These are phyloP conservation scores for Hypseocharis bilobata DNA, from an alignment of 441 rosid species.

Conservation along the genomic window DNA sequence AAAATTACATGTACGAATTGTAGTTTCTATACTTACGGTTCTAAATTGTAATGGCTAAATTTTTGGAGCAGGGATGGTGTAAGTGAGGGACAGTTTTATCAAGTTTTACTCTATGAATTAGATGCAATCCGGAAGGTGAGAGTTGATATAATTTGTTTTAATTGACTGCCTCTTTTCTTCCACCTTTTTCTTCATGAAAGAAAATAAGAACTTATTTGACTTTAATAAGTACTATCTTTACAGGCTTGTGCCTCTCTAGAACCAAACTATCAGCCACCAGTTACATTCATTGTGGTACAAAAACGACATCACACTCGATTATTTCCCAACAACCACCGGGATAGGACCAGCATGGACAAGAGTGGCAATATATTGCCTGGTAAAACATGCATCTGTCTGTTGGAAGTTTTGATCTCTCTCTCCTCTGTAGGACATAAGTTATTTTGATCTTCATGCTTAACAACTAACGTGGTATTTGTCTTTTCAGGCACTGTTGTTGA, in stretches of 20 bases:
- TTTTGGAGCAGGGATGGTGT: conserved; percentile 72
- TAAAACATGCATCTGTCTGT: conserved; percentile 18
- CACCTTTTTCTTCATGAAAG: background rate
- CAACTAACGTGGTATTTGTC: background rate
- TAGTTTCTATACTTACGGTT: background rate
- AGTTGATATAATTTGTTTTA: background rate
- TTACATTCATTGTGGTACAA: conserved; percentile 89
- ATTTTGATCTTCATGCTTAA: background rate
- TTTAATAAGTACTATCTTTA: conserved; percentile 9
- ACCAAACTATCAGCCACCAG: conserved; percentile 89
- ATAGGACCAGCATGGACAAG: conserved; percentile 73
- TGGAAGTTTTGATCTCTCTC: background rate
- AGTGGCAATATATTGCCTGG: conserved; percentile 92
- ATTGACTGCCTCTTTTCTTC: background rate
- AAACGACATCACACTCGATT: conserved; percentile 88
- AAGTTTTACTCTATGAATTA: conserved; percentile 79
- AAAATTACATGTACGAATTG: background rate
- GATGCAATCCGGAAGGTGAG: conserved; percentile 90
- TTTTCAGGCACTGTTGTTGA: conserved; percentile 85
- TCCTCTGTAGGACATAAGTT: background rate
- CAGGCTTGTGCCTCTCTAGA: conserved; percentile 97
- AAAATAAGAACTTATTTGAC: background rate
- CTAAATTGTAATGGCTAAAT: background rate
- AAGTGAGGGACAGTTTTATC: conserved; percentile 96
- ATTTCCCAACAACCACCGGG: conserved; percentile 84